Base-by-base conservation (phyloP, 2,329 filamentous ascomycete genomes). In the Plenodomus lindquistii region DNA sequence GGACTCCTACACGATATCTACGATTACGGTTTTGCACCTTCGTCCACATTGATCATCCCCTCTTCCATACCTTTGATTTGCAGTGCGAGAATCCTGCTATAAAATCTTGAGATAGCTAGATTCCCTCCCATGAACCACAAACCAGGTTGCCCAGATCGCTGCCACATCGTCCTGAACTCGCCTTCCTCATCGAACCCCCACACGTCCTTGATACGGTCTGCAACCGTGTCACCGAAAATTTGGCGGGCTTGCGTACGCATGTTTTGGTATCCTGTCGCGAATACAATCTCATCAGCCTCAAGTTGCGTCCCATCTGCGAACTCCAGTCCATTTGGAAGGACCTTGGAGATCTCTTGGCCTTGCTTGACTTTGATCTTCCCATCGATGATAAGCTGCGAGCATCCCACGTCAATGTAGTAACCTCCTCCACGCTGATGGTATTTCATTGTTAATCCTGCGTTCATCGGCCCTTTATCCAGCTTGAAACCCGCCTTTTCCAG, bases 351-450 rank as follows among this genome's bases (percentile, higher is more conserved):
- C 4, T 71, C 59, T 19, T 68, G 60, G 35, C 69, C 70, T 8
- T 70, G 67, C 57, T 76, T 75, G 37, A 80, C 63, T 46, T 73
- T 74, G 50, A 80, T 77, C 65, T 78, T 64, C 13, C 76, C 74
- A 5, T 74, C 65, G 9, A 73, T 62, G 35, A 79, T 77, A 41
- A 75, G 66, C 21, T 65, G 64, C 1, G 68, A 75, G 2, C 69
- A 70, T 1, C 77, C 77, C 19, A 77, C 73, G 46, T 80, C 77
- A 40, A 79, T 72, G 51, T 79, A 79, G 55, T 79, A 76, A 0
- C 77, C 76, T 3, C 77, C 77, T 22, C 72, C 66, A 2, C 75
- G 70, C 40, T 76, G 71, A 47, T 66, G 72, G 22, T 79, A 66
- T 44, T 75, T 71, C 29, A 63, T 75, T 62, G 46, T 61, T 60